phyloP scores from a whole-genome alignment of 2,329 filamentous ascomycete species.

The Calonectria pseudoturangicola region DNA sequence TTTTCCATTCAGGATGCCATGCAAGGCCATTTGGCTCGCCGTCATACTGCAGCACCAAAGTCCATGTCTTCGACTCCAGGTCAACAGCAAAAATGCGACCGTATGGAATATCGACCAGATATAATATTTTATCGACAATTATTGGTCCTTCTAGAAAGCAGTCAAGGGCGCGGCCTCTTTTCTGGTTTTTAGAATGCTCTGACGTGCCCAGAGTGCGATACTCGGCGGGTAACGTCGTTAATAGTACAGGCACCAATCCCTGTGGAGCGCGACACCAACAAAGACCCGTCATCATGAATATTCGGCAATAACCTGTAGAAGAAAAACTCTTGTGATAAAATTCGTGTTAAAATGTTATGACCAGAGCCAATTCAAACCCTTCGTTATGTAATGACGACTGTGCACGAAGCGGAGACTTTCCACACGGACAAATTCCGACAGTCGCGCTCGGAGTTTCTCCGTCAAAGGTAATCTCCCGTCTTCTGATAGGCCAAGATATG shows the following conservation, averaged over 20 bases:
- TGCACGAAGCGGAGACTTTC: background rate
- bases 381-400: background rate
- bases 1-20: constrained; percentile 28
- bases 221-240: constrained; percentile 26
- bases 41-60: constrained; percentile 34
- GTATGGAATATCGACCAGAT: constrained; percentile 22
- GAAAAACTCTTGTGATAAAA: background rate
- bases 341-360: background rate
- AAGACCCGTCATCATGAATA: constrained; percentile 1
- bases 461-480: background rate
- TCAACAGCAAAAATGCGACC: constrained; percentile 23
- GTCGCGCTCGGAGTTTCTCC: background rate
- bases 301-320: background rate
- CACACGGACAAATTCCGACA: background rate
- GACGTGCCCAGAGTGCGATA: constrained; percentile 28
- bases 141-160: constrained; percentile 30
- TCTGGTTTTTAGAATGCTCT: constrained; percentile 41
- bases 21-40: constrained; percentile 43
- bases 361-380: no score
- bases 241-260: background rate
- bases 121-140: constrained; percentile 3
- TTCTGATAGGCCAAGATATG: background rate
- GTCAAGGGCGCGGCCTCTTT: constrained; percentile 33
- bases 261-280: constrained; percentile 1
- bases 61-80: constrained; percentile 29